A percentile compares a stretch with the other conserved stretches of the same genome.
Conservation (phyloP, 2,329 filamentous ascomycete species). For the Dothideomycetes sp. region DNA sequence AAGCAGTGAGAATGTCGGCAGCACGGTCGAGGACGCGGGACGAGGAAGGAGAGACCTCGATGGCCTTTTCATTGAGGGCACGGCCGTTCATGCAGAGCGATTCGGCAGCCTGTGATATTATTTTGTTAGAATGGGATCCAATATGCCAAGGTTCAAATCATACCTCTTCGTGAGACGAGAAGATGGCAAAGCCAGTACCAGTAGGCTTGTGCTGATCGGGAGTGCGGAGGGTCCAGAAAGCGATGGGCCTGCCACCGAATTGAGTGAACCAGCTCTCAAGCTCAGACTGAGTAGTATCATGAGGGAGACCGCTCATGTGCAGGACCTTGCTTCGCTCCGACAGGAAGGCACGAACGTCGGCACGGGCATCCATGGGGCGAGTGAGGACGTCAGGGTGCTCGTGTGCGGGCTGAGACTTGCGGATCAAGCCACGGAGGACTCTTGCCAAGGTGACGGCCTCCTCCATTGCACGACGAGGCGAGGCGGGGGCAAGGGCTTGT, state of each 20-base stretch:
- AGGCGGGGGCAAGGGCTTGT: conserved; percentile 89
- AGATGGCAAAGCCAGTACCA: conserved; percentile 93
- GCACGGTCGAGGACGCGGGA: conserved; percentile 92
- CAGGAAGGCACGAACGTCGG: conserved; percentile 91
- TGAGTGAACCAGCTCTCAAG: conserved; percentile 99
- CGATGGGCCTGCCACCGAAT: conserved; percentile 93
- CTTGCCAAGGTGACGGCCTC: conserved; percentile 90
- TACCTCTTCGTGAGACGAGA: conserved; percentile 98
- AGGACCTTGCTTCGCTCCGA: conserved; percentile 96
- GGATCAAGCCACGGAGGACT: conserved; percentile 83
- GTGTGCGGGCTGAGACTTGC: conserved; percentile 87
- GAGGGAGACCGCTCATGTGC: conserved; percentile 92
- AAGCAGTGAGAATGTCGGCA: conserved; percentile 90
- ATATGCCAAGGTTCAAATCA: conserved; percentile 29
- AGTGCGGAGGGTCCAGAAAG: conserved; percentile 96
- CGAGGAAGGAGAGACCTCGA: conserved; percentile 96
- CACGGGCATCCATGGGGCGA: conserved; percentile 90
- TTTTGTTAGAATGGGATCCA: conserved; percentile 11
- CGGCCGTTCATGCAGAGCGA: conserved; percentile 98
- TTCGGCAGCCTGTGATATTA: conserved; percentile 66
- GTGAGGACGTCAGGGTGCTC: conserved; percentile 93
- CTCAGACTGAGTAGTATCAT: conserved; percentile 97
- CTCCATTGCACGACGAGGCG: conserved; percentile 92
- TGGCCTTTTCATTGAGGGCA: conserved; percentile 95
- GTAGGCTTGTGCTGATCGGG: conserved; percentile 99